These are phyloP conservation scores for Suillus placidus DNA, from an alignment of 768 basidiomycete genomes.

Conservation along the genomic window DNA sequence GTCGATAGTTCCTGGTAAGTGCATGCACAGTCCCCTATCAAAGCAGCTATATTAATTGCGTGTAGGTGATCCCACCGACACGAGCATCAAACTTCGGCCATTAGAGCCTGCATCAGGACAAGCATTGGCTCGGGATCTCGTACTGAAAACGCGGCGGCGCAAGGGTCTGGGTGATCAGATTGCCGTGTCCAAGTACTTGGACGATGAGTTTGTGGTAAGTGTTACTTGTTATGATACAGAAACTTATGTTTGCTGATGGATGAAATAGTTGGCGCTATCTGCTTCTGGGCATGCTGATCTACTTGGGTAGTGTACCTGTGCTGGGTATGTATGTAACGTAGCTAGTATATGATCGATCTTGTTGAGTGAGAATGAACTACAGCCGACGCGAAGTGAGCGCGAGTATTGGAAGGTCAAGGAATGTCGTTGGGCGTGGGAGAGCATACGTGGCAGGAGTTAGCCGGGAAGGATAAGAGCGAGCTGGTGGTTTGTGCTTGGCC, in stretches of 20 bases:
- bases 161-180: conserved; percentile 98
- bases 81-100: conserved; percentile 93
- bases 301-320: conserved; percentile 54
- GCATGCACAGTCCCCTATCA: conserved; percentile 1
- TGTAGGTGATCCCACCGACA: conserved; percentile 95
- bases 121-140: conserved; percentile 90
- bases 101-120: conserved; percentile 97
- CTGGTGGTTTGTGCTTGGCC: conserved; percentile 17
- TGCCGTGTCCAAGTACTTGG: conserved; percentile 94
- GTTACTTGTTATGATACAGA: background rate
- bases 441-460: conserved; percentile 17
- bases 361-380: conserved; percentile 28
- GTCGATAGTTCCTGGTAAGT: conserved; percentile 94
- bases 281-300: conserved; percentile 96
- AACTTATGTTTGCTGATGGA: conserved; percentile 11
- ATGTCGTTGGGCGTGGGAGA: conserved; percentile 3
- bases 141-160: conserved; percentile 92
- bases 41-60: background rate
- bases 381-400: background rate
- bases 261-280: conserved; percentile 78
- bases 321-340: conserved; percentile 16
- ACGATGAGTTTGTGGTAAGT: conserved; percentile 94
- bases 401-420: conserved; percentile 2
- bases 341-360: conserved; percentile 10
- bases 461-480: conserved; percentile 39